Base-by-base conservation (phyloP, 768 basidiomycete species). In the Pleurotus cornucopiae region DNA sequence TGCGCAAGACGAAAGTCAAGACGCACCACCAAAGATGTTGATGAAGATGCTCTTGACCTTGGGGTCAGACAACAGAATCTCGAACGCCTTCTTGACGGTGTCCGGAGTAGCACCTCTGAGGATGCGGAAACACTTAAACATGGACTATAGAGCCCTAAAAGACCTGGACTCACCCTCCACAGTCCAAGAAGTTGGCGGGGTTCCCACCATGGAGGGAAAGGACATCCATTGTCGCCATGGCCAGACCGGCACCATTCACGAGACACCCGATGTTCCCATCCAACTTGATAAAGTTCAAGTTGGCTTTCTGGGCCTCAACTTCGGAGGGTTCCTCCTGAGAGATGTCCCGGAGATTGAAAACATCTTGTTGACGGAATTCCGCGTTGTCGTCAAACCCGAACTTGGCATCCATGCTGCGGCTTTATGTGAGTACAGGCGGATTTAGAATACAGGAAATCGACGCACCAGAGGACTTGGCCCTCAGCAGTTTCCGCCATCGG, bases 141-240 rank as follows among this genome's bases (percentile, higher is more conserved):
- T 11, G 1, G 14, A 21, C 5, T 13, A 14, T 9, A n/a, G 23
- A 49, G 0, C 1, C n/a, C 23, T 20, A 38, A 18, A 20, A 14
- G 14, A 25, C 55, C 43, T 40, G 26, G 38, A 60, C 78, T 58
- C 65, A 90, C 88, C 94, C 97, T 78, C 97, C 97, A 56, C 98
- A 95, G 64, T 99, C 97, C 58, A 98, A 80, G 83, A 99, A 99
- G 72, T 99, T 98, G 54, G 97, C 97, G 4, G 97, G 97, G 63
- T 95, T 88, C 51, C 93, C 97, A 48, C 97, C 97, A 67, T 98
- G 92, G 51, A 97, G 77, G 47, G 94, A 84, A 56, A 99, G 80
- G n/a, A 98, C 96, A 66, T 99, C 97, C 97, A 99, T 98, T 55
- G 97, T 99, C 38, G 97, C 97, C 97, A 99, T 99, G 49, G 97